Evolutionary conservation across 306 rosid species (phyloP).

Genomic region (Cicer chorassanicum): DNA sequence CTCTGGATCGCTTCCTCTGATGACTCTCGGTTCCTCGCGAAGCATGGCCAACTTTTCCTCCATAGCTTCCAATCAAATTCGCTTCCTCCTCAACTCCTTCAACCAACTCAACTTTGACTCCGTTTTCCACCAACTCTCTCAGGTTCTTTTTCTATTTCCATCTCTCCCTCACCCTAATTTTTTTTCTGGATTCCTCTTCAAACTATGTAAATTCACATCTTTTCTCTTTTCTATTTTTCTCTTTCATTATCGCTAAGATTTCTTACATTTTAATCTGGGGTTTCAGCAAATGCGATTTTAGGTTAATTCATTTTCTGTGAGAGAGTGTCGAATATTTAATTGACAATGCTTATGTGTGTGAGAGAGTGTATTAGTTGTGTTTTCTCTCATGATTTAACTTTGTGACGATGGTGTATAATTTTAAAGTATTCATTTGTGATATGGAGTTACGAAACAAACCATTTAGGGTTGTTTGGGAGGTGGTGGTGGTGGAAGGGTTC

Average conservation of each 20-base stretch:
- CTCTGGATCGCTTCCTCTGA: not conserved
- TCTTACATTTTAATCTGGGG: conserved; percentile 1
- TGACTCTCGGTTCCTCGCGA: conserved; percentile 13
- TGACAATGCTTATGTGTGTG: not conserved
- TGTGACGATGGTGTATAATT: not conserved
- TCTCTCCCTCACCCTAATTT: not conserved
- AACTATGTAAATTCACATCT: not conserved
- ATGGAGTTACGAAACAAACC: not conserved
- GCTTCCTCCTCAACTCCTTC: conserved; percentile 76
- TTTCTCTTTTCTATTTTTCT: not conserved
- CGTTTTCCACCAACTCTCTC: conserved; percentile 70
- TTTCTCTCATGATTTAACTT: conserved; percentile 11
- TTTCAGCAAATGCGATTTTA: not conserved
- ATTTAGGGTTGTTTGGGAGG: not conserved
- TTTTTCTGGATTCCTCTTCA: not conserved
- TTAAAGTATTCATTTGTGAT: not conserved
- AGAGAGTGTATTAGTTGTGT: not conserved
- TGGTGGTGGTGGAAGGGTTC: not conserved
- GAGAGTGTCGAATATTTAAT: not conserved
- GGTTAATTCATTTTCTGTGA: conserved; percentile 8
- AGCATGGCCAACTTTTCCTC: conserved; percentile 55
- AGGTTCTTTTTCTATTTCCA: conserved; percentile 51
- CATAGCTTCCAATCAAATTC: conserved; percentile 76
- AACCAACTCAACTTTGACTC: conserved; percentile 77
- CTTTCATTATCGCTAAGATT: conserved; percentile 9